These are phyloP conservation scores for Fusarium tricinctum DNA, from an alignment of 2,329 filamentous ascomycete genomes.

Conservation along the genomic window DNA sequence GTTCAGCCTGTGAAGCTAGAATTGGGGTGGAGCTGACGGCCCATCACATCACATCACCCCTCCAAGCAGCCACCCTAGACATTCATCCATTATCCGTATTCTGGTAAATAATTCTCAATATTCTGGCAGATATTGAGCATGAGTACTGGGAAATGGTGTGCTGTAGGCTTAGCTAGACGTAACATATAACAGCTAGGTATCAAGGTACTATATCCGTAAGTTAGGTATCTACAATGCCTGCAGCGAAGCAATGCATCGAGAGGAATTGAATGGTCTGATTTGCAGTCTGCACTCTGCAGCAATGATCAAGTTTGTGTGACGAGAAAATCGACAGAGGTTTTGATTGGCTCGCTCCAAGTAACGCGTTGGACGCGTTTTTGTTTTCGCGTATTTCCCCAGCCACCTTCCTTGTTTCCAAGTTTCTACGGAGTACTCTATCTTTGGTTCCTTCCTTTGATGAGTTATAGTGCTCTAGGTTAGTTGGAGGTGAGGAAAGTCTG, in stretches of 20 bases:
- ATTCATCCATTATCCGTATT: conserved; percentile 9
- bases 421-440: background rate
- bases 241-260: background rate
- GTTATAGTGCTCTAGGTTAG: conserved; percentile 10
- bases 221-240: background rate
- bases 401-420: conserved; percentile 20
- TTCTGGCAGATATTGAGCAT: conserved; percentile 12
- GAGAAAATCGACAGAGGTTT: background rate
- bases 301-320: conserved; percentile 21
- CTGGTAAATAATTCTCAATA: conserved; percentile 15
- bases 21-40: conserved; percentile 3
- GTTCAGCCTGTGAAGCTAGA: conserved; percentile 11
- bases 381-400: conserved; percentile 29
- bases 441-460: background rate
- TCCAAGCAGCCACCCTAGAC: conserved; percentile 37
- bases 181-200: background rate
- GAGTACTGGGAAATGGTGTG: conserved; percentile 1
- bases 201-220: background rate
- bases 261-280: conserved; percentile 25
- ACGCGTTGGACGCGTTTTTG: conserved; percentile 33
- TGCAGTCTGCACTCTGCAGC: conserved; percentile 4
- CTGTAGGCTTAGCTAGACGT: conserved; percentile 11
- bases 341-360: conserved; percentile 21
- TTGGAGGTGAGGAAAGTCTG: conserved; percentile 21
- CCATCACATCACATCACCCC: background rate